Evolutionary conservation across 371 early-diverging fungal genomes (phyloP), one percentile per base, ranked within the genome.

Genomic region (Chytridiales sp.): DNA sequence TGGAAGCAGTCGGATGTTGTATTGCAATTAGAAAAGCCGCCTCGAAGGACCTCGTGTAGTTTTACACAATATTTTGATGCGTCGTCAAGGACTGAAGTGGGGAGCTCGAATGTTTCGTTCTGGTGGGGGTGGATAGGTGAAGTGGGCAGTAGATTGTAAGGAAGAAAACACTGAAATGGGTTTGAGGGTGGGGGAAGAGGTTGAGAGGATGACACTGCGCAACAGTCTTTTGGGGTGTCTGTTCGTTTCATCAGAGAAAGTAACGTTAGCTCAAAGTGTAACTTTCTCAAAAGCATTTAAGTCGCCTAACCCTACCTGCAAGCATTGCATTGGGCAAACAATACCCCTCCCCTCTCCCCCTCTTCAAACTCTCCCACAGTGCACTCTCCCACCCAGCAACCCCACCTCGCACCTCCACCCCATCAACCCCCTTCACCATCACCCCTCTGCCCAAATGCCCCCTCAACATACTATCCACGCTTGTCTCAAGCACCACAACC

Each of bases 401-500:
- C 72, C 76, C 35, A 62, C 59, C 17, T 74, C 48, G 9, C 59
- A 70, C 21, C 42, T 38, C 49, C 22, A 19, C 19, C 15, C 81
- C 84, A 49, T 87, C 79, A 40, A 88, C 42, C 40, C 73, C 70
- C 31, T 73, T 74, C 5, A 88, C 73, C 30, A 84, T 46, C 22
- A 73, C 63, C 2, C 85, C 82, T 1, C 61, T 50, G 0, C 71
- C 61, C 27, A 88, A 47, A 69, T 82, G 83, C 78, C 5, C 69
- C 32, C 39, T 76, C 70, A 0, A 87, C 76, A 56, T 77, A n/a
- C n/a, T n/a, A n/a, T n/a, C n/a, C n/a, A n/a, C n/a, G n/a, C n/a
- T n/a, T n/a, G n/a, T n/a, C n/a, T n/a, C 73, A 9, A 88, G 78
- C n/a, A n/a, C n/a, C 2, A 87, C 85, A 42, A 83, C 82, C 4